A percentile compares a stretch with the other conserved stretches of the same genome.
Conservation (phyloP, 768 basidiomycete genomes). For the Gloeopeniophorella convolvens region DNA sequence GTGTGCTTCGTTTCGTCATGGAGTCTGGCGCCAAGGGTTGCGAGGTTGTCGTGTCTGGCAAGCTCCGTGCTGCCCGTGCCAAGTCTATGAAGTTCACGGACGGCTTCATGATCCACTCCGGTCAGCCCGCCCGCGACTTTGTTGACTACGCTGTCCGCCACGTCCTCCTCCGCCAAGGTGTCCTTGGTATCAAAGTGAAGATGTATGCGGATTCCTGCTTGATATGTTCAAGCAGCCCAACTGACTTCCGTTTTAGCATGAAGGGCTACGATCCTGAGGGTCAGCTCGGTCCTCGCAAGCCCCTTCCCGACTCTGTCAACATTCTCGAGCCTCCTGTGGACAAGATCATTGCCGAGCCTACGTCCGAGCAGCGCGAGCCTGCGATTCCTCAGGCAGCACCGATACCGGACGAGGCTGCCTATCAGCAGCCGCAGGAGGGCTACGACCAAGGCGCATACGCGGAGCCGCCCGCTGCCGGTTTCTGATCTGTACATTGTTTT, state of each 20-base stretch:
- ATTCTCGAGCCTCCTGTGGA: conserved; percentile 87
- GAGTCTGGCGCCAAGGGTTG: conserved; percentile 99
- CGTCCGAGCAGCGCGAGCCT: conserved; percentile 82
- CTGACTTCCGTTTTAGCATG: conserved; percentile 57
- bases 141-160: conserved; percentile 97
- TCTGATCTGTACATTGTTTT: conserved; percentile 37
- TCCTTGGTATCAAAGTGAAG: conserved; percentile 99
- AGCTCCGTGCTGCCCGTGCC: conserved; percentile 98
- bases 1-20: conserved; percentile 99
- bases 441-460: conserved; percentile 24
- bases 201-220: conserved; percentile 51
- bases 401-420: conserved; percentile 41
- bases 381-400: conserved; percentile 42
- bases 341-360: conserved; percentile 83
- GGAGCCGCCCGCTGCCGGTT: conserved; percentile 34
- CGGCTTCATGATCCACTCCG: conserved; percentile 98
- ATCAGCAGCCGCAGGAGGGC: conserved; percentile 32
- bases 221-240: background rate
- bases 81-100: conserved; percentile 99
- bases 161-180: conserved; percentile 97
- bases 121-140: conserved; percentile 95
- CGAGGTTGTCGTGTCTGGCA: conserved; percentile 98
- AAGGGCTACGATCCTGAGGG: conserved; percentile 94
- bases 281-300: conserved; percentile 79
- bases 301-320: conserved; percentile 90